These are phyloP conservation scores for Termitomyces eurrhizus DNA, from an alignment of 768 basidiomycete species.

Conservation along the genomic window DNA sequence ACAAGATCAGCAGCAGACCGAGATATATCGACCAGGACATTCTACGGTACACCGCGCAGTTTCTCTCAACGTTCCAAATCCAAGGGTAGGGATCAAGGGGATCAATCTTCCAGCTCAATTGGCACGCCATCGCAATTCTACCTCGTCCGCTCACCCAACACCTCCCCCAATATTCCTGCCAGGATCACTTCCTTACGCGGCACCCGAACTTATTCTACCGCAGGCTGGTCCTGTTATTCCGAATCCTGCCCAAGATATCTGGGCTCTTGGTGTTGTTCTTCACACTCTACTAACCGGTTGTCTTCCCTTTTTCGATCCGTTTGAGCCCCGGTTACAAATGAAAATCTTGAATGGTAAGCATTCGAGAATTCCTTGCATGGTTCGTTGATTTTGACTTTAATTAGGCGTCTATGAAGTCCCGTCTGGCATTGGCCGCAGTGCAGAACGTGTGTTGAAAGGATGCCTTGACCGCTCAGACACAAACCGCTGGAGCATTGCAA, in stretches of 20 bases:
- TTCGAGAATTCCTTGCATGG: background rate
- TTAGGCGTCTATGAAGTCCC: conserved; percentile 65
- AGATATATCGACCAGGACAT: conserved; percentile 13
- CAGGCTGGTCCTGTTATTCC: conserved; percentile 38
- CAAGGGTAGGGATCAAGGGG: conserved; percentile 32
- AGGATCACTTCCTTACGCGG: conserved; percentile 87
- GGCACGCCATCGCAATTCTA: conserved; percentile 49
- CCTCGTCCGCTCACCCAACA: conserved; percentile 25
- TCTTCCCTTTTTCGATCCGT: conserved; percentile 87
- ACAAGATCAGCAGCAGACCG: conserved; percentile 16
- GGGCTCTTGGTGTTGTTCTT: conserved; percentile 91
- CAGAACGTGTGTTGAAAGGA: conserved; percentile 69
- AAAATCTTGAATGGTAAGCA: conserved; percentile 80
- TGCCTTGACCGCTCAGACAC: conserved; percentile 66
- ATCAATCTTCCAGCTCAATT: conserved; percentile 17
- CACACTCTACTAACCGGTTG: conserved; percentile 79
- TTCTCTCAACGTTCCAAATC: conserved; percentile 35
- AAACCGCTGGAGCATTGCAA: conserved; percentile 74
- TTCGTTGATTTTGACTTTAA: conserved; percentile 12
- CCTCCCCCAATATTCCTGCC: conserved; percentile 45
- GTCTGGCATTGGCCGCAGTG: conserved; percentile 50
- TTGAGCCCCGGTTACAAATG: conserved; percentile 88
- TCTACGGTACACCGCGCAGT: conserved; percentile 34
- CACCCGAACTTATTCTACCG: conserved; percentile 81
- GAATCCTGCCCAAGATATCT: conserved; percentile 85